Evolutionary conservation across 164 flowering plant species (phyloP), one percentile per base, ranked within the genome.

Genomic region (Buxus sempervirens): DNA sequence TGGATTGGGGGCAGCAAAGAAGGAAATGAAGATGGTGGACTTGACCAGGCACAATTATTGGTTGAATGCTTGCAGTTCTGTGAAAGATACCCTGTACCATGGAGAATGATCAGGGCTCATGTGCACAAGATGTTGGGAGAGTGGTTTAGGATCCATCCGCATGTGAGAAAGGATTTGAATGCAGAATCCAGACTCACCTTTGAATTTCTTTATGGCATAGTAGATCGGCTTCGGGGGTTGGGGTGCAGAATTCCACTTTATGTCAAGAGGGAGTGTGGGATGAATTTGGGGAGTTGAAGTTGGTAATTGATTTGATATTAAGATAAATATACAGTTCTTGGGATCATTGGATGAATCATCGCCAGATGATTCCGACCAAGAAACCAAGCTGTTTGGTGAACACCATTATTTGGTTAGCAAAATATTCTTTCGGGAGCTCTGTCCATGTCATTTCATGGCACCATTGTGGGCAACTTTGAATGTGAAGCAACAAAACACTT

Each of bases 61-160:
- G 81, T 82, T 16, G 98, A 92, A 64, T 96, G 93, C 80, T 73
- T 96, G 83, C 87, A 86, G 76, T 69, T 96, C 28, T 93, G 99
- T 72, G 96, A 93, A 79, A 80, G 66, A 64, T 83, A 93, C 78
- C 97, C 98, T 9, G 96, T 93, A 58, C 93, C 98, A 2, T 93
- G 98, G 99, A 86, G 99, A 69, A 96, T 96, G 88, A 83, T 96
- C 25, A 92, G 94, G 18, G 64, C 96, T 27, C 99, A 96, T 66
- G 92, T 88, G 70, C 96, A 96, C 78, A 89, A 84, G 80, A 53
- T 96, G 88, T 73, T 96, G 74, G 96, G 97, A 38, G 98, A 90
- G 24, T 96, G 99, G 98, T 96, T 96, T 72, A 82, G 81, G 69
- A 68, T 85, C 41, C 90, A 85, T 15, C 51, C 51, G 12, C 18